These are phyloP conservation scores for Citrus unshiu DNA, from an alignment of 345 rosid genomes.

Conservation along the genomic window DNA sequence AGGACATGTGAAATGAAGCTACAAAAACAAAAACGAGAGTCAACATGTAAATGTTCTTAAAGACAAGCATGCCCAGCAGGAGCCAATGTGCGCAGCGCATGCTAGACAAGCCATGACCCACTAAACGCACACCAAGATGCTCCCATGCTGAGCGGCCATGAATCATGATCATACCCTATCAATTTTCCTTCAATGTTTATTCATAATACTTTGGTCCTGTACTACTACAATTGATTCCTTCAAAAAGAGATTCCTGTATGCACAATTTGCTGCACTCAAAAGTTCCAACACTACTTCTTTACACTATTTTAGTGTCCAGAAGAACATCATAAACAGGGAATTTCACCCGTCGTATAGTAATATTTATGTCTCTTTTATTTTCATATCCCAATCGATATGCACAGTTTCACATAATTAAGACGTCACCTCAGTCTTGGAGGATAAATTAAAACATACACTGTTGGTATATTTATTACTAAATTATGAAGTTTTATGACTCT, in stretches of 20 bases:
- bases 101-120: conserved; percentile 45
- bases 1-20: conserved; percentile 16
- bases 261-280: neutral
- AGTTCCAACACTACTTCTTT: neutral
- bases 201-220: neutral
- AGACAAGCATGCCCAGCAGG: conserved; percentile 42
- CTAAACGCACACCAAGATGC: conserved; percentile 26
- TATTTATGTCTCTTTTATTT: neutral
- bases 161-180: neutral
- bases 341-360: neutral
- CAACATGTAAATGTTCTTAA: neutral
- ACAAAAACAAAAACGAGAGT: neutral
- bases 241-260: neutral
- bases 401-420: neutral
- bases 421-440: neutral
- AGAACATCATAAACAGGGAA: neutral
- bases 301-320: neutral
- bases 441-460: neutral
- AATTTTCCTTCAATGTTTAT: neutral
- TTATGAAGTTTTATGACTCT: neutral
- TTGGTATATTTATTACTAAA: neutral
- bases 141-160: conserved; percentile 18
- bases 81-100: conserved; percentile 33
- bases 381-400: neutral
- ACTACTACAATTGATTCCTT: neutral